A percentile compares a stretch with the other conserved stretches of the same genome.
Evolutionary conservation across 2,329 filamentous ascomycete genomes (phyloP).

Genomic region (Stromatinia cepivora): DNA sequence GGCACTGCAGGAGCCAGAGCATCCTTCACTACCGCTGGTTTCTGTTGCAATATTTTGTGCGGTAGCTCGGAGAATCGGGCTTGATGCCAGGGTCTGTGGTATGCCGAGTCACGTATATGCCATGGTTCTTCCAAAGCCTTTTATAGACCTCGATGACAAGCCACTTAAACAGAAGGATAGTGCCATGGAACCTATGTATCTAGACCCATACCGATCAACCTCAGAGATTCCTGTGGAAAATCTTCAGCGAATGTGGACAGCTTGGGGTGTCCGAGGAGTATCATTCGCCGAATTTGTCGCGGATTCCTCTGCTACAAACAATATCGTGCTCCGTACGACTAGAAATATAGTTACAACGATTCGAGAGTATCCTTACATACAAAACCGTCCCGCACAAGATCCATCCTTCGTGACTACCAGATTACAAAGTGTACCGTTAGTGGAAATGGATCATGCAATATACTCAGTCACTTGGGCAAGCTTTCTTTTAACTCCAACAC

Average conservation of each 20-base stretch:
- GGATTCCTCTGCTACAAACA: slow-evolving; percentile 58
- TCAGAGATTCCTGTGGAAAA: slow-evolving; percentile 62
- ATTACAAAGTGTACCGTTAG: slow-evolving; percentile 38
- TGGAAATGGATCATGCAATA: slow-evolving; percentile 43
- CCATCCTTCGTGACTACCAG: slow-evolving; percentile 31
- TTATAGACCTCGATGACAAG: slow-evolving; percentile 59
- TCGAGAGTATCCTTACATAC: slow-evolving; percentile 46
- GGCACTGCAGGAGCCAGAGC: slow-evolving; percentile 68
- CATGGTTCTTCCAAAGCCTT: slow-evolving; percentile 64
- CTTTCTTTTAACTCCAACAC: slow-evolving; percentile 39
- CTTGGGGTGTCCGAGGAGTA: slow-evolving; percentile 46
- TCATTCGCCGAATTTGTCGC: slow-evolving; percentile 56
- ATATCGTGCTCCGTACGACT: slow-evolving; percentile 73
- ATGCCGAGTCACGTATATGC: slow-evolving; percentile 85
- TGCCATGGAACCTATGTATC: slow-evolving; percentile 64
- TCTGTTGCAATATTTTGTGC: slow-evolving; percentile 85
- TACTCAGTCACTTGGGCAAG: slow-evolving; percentile 45
- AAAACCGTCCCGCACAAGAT: slow-evolving; percentile 33
- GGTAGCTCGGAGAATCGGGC: slow-evolving; percentile 69
- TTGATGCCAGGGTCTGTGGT: slow-evolving; percentile 76
- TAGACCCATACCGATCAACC: slow-evolving; percentile 76
- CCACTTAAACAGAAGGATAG: slow-evolving; percentile 44
- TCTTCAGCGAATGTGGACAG: slow-evolving; percentile 61
- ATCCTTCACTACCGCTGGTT: slow-evolving; percentile 82
- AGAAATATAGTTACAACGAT: slow-evolving; percentile 79